Conservation (phyloP, 768 basidiomycete species). For the Suillus americanus region DNA sequence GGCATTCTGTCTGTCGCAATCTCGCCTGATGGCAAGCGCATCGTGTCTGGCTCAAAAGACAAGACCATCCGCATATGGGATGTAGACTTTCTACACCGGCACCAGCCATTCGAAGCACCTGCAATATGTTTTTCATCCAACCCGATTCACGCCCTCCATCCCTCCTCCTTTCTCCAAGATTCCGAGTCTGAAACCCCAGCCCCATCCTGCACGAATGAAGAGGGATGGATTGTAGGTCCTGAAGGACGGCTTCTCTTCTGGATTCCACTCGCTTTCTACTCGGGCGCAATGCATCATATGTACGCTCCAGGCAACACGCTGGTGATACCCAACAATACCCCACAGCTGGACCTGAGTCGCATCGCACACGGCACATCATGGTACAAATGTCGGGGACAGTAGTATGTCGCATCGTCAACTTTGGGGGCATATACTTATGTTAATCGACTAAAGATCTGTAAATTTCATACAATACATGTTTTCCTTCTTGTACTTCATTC, state of each 20-base stretch:
- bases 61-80: not conserved
- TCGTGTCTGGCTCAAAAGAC: not conserved
- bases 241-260: not conserved
- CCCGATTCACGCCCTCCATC: not conserved
- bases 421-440: not conserved
- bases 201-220: not conserved
- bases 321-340: not conserved
- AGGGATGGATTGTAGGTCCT: not conserved
- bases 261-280: not conserved
- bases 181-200: no score
- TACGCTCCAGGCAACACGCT: not conserved
- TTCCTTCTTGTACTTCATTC: not conserved
- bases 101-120: not conserved
- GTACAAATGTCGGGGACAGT: not conserved
- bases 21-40: not conserved
- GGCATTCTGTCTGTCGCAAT: not conserved
- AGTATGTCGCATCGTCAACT: no score
- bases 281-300: not conserved
- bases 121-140: not conserved
- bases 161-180: not conserved
- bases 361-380: not conserved
- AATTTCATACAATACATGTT: not conserved
- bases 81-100: not conserved
- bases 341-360: not conserved
- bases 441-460: not conserved